Percentiles rank a stretch among this genome's conserved stretches.
These are phyloP conservation scores for Pseudogymnoascus sp. DNA, from an alignment of 2,329 filamentous ascomycete genomes.

Conservation along the genomic window DNA sequence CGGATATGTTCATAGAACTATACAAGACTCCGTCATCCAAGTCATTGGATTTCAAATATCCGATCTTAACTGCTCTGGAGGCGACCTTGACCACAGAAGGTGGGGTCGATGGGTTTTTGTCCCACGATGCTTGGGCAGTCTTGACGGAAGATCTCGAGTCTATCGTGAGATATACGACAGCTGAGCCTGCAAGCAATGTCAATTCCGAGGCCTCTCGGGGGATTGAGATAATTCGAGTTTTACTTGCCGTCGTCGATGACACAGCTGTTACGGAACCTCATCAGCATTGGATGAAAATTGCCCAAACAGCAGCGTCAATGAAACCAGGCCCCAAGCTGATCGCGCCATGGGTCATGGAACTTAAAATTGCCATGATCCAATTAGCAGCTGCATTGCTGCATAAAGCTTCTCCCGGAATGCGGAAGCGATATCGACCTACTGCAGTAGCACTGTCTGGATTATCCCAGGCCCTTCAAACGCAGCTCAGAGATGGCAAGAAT, in stretches of 20 bases:
- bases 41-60: conserved; percentile 47
- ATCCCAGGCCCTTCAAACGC: conserved; percentile 19
- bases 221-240: conserved; percentile 48
- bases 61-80: conserved; percentile 54
- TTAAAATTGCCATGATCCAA: conserved; percentile 48
- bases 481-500: conserved; percentile 20
- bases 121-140: conserved; percentile 47
- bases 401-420: conserved; percentile 39
- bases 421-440: conserved; percentile 46
- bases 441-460: conserved; percentile 44
- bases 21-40: conserved; percentile 37
- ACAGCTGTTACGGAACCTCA: conserved; percentile 35
- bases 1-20: conserved; percentile 58
- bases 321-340: conserved; percentile 14
- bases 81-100: conserved; percentile 44
- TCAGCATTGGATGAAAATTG: conserved; percentile 52
- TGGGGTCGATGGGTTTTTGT: conserved; percentile 35
- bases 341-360: conserved; percentile 33
- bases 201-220: conserved; percentile 39
- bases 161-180: conserved; percentile 35
- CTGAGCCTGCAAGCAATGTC: conserved; percentile 1
- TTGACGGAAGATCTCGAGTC: conserved; percentile 44
- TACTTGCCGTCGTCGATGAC: conserved; percentile 46
- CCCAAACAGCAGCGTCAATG: conserved; percentile 43
- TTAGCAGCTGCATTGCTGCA: conserved; percentile 48